Percentiles rank a stretch among this genome's conserved stretches.
Conservation (phyloP, 164 flowering plant genomes). For the Dillenia suffruticosa region DNA sequence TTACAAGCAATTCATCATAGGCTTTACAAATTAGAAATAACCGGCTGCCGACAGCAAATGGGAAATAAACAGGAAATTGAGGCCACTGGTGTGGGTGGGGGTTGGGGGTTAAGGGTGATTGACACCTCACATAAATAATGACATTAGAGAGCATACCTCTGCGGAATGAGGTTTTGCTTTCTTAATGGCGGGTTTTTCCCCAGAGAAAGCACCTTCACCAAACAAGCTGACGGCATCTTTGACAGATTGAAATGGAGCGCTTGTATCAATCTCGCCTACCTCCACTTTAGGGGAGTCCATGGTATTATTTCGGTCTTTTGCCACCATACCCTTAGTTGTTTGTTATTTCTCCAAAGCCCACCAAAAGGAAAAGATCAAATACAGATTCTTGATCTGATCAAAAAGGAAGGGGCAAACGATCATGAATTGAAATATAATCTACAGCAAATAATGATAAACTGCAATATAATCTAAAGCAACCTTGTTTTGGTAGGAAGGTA, state of each 20-base stretch:
- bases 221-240: constrained; percentile 91
- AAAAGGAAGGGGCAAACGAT: too few relatives aligned
- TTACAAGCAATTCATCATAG: too few relatives aligned
- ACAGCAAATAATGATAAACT: too few relatives aligned
- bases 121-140: too few relatives aligned
- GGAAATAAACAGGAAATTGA: too few relatives aligned
- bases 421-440: too few relatives aligned
- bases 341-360: background rate
- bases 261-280: constrained; percentile 96
- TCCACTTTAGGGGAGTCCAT: constrained; percentile 55
- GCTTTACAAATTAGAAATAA: too few relatives aligned
- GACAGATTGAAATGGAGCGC: constrained; percentile 95
- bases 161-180: constrained; percentile 61
- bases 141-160: constrained; percentile 42
- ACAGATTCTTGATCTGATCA: background rate
- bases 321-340: constrained; percentile 33
- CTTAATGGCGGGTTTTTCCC: constrained; percentile 54
- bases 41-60: too few relatives aligned
- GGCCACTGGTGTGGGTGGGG: too few relatives aligned
- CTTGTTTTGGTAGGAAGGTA: too few relatives aligned
- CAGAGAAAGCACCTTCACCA: constrained; percentile 79
- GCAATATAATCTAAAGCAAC: too few relatives aligned
- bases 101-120: too few relatives aligned
- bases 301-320: constrained; percentile 36
- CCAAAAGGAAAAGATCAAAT: constrained; percentile 11